phyloP scores from a whole-genome alignment of 2,329 filamentous ascomycete genomes.

The Aspergillus sp. region DNA sequence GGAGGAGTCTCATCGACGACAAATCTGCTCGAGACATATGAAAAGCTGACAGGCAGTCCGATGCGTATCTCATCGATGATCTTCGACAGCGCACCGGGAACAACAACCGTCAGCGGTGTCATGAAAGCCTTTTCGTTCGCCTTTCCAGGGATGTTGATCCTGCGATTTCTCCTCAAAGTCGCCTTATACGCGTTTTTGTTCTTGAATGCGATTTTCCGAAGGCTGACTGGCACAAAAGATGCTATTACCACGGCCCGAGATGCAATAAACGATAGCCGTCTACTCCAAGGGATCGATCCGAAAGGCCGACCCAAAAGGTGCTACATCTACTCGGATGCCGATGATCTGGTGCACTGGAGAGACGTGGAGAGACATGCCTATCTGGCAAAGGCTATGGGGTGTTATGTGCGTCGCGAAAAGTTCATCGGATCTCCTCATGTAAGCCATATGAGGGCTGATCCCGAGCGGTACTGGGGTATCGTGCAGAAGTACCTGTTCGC shows the following conservation, averaged over 20 bases:
- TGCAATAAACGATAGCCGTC: slow-evolving; percentile 24
- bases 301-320: slow-evolving; percentile 18
- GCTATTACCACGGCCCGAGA: slow-evolving; percentile 21
- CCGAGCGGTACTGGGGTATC: slow-evolving; percentile 34
- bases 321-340: slow-evolving; percentile 36
- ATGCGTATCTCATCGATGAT: slow-evolving; percentile 38
- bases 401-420: slow-evolving; percentile 28
- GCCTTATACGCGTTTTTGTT: slow-evolving; percentile 20
- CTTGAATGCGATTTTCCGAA: slow-evolving; percentile 12
- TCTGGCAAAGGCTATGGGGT: slow-evolving; percentile 25
- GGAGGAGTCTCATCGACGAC: slow-evolving; percentile 39
- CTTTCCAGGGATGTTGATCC: slow-evolving; percentile 25
- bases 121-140: slow-evolving; percentile 31
- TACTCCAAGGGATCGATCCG: slow-evolving; percentile 10
- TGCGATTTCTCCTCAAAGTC: slow-evolving; percentile 21
- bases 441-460: slow-evolving; percentile 33
- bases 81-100: slow-evolving; percentile 43
- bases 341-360: slow-evolving; percentile 29
- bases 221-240: slow-evolving; percentile 15
- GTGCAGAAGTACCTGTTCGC: slow-evolving; percentile 18
- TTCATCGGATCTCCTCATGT: slow-evolving; percentile 35
- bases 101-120: slow-evolving; percentile 16
- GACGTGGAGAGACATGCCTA: slow-evolving; percentile 33
- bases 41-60: slow-evolving; percentile 20
- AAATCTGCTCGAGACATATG: slow-evolving; percentile 35